Evolutionary conservation across 441 rosid genomes (phyloP), one percentile per base, ranked within the genome.

Genomic region (Adansonia madagascariensis): DNA sequence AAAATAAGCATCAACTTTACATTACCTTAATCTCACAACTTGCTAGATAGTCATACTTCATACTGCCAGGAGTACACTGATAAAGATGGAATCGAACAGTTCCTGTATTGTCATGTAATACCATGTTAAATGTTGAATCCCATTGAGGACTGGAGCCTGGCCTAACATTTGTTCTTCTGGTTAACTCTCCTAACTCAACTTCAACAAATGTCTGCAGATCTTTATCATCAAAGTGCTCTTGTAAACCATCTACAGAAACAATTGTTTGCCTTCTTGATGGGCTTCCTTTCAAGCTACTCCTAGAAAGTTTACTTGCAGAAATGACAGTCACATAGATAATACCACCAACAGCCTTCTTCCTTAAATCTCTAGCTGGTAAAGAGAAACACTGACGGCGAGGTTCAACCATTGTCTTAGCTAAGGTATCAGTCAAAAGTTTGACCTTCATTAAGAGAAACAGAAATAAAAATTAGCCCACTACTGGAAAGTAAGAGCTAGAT

Each of bases 11-110:
- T 73, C 17, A 69, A 43, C 15, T 7, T 31, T 5, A 17, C 35
- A 24, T 63, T 89, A 94, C 98, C 98, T 95, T 95, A 73, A 95
- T 85, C 84, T 95, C 97, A 15, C 97, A 95, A 80, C 94, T 94
- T 77, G 90, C 87, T 2, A 94, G 84, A 79, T 82, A 89, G 76
- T 94, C 92, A 78, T 84, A 88, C 85, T 91, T 91, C 79, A 92
- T 86, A 69, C 85, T 85, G 39, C 80, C 83, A 4, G 97, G 97
- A 43, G 80, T 87, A 61, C 86, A 83, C 75, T 90, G 90, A 49
- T 86, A 95, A 27, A 95, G 94, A 82, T 91, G 86, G 81, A 95
- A 95, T 9, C 85, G 88, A 64, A 94, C 81, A 47, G 62, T 79
- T 77, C 99, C 99, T 22, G 92, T 82, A 68, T 87, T 89, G 52